Evolutionary conservation across 2,329 filamentous ascomycete genomes (phyloP).

Genomic region (Anthostomella pinea): DNA sequence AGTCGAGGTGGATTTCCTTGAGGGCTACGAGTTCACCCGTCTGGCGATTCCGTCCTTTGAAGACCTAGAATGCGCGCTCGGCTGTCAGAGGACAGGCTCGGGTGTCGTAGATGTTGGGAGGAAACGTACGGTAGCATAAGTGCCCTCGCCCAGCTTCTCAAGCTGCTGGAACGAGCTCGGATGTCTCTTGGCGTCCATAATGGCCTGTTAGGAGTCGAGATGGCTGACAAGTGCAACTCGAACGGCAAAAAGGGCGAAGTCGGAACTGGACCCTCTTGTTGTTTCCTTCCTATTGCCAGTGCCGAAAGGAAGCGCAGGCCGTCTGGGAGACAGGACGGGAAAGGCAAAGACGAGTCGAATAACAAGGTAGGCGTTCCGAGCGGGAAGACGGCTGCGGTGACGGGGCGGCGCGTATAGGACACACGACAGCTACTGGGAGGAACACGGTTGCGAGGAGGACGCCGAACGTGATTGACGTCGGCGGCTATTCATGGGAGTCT

Average conservation of each 20-base stretch:
- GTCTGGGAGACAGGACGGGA: no score
- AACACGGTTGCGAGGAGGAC: no score
- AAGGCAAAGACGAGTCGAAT: no score
- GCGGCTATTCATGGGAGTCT: no score
- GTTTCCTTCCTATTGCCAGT: no score
- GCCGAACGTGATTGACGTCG: no score
- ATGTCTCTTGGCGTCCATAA: slow-evolving; percentile 89
- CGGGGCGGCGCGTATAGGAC: no score
- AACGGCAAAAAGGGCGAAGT: neutral
- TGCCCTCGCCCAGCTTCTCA: slow-evolving; percentile 97
- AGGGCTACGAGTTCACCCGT: slow-evolving; percentile 94
- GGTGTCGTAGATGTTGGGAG: slow-evolving; percentile 20
- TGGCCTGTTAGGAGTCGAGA: slow-evolving; percentile 19
- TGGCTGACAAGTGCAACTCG: no score
- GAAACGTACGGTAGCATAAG: slow-evolving; percentile 87
- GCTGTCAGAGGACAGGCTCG: slow-evolving; percentile 6
- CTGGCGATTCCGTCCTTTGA: slow-evolving; percentile 96
- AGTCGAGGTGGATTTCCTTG: slow-evolving; percentile 98
- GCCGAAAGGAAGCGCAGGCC: no score
- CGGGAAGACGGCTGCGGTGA: no score
- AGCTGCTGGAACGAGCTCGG: slow-evolving; percentile 98
- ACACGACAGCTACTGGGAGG: no score
- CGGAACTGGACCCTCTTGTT: neutral
- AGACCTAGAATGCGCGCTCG: slow-evolving; percentile 63
- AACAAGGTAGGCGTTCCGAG: no score